Evolutionary conservation across 2,329 filamentous ascomycete genomes (phyloP).

Genomic region (Stachybotrys chartarum): DNA sequence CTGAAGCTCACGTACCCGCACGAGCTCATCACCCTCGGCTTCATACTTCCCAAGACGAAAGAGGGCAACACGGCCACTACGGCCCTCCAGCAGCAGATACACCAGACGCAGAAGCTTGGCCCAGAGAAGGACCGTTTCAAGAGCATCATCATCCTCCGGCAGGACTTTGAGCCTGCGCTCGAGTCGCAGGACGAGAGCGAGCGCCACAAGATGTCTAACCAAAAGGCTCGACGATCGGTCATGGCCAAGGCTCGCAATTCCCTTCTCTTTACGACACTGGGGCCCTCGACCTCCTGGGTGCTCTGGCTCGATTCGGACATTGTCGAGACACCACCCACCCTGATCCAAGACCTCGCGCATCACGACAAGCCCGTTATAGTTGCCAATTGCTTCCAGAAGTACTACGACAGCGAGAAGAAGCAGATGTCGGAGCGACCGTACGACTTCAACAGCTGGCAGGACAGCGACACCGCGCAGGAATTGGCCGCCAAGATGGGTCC

Average conservation of each 20-base stretch:
- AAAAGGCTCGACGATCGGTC: conserved; percentile 76
- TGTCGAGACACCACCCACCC: conserved; percentile 71
- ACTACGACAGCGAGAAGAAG: conserved; percentile 60
- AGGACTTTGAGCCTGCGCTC: conserved; percentile 85
- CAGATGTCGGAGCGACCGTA: conserved; percentile 74
- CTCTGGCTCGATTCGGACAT: conserved; percentile 94
- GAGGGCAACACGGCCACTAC: conserved; percentile 84
- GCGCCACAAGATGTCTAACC: conserved; percentile 84
- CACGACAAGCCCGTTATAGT: conserved; percentile 90
- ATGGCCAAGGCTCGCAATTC: conserved; percentile 95
- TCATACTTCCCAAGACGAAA: conserved; percentile 90
- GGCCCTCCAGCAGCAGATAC: conserved; percentile 76
- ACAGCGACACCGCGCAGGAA: conserved; percentile 71
- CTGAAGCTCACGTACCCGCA: conserved; percentile 80
- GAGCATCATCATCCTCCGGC: conserved; percentile 86
- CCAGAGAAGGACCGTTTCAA: conserved; percentile 78
- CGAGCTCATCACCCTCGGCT: conserved; percentile 88
- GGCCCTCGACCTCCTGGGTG: conserved; percentile 89
- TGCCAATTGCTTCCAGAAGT: conserved; percentile 93
- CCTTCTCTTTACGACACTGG: conserved; percentile 88
- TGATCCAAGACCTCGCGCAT: conserved; percentile 86
- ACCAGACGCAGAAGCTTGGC: conserved; percentile 72
- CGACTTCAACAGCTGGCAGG: conserved; percentile 97
- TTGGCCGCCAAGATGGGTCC: conserved; percentile 74
- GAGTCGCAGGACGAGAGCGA: conserved; percentile 77